Percentiles rank a stretch among this genome's conserved stretches.
phyloP scores from a whole-genome alignment of 2,329 filamentous ascomycete genomes.

The Coleophoma crateriformis region DNA sequence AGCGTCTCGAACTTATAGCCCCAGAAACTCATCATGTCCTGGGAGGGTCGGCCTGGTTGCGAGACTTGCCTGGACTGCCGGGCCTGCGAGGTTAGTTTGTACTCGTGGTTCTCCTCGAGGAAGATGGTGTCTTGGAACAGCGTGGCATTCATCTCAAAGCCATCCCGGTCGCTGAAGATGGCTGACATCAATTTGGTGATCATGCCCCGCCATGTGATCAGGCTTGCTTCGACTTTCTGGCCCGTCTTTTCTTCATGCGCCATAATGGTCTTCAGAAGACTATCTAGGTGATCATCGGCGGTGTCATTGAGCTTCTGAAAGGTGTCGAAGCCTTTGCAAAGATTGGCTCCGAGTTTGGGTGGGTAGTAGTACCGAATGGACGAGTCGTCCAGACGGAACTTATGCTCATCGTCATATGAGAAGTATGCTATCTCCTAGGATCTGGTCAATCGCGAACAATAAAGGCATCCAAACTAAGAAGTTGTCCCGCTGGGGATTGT shows the following conservation, averaged over 20 bases:
- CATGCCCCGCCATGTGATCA: conserved; percentile 96
- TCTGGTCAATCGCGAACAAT: too few relatives aligned
- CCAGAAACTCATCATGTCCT: conserved; percentile 89
- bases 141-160: conserved; percentile 95
- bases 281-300: conserved; percentile 82
- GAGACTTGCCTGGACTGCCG: conserved; percentile 46
- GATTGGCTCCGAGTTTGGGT: conserved; percentile 62
- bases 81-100: conserved; percentile 58
- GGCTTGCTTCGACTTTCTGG: conserved; percentile 65
- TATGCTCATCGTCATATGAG: conserved; percentile 82
- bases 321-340: conserved; percentile 74
- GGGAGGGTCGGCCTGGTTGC: conserved; percentile 50
- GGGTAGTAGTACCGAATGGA: conserved; percentile 88
- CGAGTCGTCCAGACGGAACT: conserved; percentile 69
- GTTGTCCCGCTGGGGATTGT: neutral
- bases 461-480: neutral
- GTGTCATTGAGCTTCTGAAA: conserved; percentile 81
- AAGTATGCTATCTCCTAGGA: conserved; percentile 82
- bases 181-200: conserved; percentile 94
- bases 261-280: conserved; percentile 70
- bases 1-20: conserved; percentile 97
- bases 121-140: conserved; percentile 76
- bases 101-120: conserved; percentile 83
- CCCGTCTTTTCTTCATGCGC: conserved; percentile 65
- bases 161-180: conserved; percentile 76